phyloP scores from a whole-genome alignment of 2,329 filamentous ascomycete genomes.

The Neoarthrinium moseri region DNA sequence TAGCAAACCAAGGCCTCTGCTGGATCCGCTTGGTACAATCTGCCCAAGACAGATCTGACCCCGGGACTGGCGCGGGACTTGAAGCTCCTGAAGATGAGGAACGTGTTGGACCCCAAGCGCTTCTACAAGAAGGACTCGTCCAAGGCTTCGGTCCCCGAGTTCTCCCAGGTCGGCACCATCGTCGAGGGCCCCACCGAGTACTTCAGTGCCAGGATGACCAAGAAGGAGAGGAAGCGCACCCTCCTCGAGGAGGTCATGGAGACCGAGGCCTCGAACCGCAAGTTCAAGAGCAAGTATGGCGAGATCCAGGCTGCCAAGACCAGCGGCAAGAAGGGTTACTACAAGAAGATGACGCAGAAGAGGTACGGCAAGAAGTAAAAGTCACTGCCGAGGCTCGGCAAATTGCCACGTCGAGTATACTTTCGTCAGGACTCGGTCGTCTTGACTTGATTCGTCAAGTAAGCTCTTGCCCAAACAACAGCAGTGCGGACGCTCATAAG shows the following conservation, averaged over 20 bases:
- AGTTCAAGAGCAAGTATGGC: conserved; percentile 84
- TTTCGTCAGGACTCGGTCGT: no score
- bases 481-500: no score
- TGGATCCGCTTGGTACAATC: conserved; percentile 81
- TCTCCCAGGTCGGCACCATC: conserved; percentile 85
- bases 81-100: conserved; percentile 85
- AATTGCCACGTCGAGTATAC: no score
- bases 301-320: conserved; percentile 80
- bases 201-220: conserved; percentile 75
- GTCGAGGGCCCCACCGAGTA: conserved; percentile 88
- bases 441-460: no score
- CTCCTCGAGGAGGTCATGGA: conserved; percentile 83
- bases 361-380: conserved; percentile 27
- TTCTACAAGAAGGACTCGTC: conserved; percentile 79
- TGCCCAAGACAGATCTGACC: conserved; percentile 82
- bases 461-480: no score
- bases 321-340: conserved; percentile 86
- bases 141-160: conserved; percentile 72
- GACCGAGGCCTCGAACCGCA: conserved; percentile 60
- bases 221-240: conserved; percentile 84
- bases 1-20: conserved; percentile 51
- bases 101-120: neutral
- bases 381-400: no score
- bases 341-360: conserved; percentile 69
- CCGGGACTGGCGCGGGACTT: conserved; percentile 85